phyloP scores from a whole-genome alignment of 2,329 filamentous ascomycete genomes.

The Curvularia eragrostidis region DNA sequence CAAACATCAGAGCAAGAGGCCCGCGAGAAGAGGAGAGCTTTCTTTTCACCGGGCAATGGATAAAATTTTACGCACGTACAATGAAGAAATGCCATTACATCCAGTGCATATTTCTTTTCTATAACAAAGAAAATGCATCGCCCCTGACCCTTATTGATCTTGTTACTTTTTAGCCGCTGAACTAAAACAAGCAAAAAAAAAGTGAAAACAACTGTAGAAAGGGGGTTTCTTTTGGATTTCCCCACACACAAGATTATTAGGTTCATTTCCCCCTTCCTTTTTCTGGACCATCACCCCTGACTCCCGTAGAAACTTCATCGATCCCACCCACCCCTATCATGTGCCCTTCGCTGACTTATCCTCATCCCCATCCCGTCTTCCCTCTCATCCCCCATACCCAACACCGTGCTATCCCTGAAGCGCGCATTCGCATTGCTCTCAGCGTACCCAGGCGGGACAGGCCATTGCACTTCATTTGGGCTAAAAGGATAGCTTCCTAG shows the following conservation, averaged over 20 bases:
- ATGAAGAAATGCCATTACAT: neutral
- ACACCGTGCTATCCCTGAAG: conserved; percentile 18
- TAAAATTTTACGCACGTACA: neutral
- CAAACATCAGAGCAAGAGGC: conserved; percentile 31
- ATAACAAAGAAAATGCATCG: neutral
- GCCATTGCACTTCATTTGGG: conserved; percentile 26
- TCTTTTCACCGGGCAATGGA: conserved; percentile 35
- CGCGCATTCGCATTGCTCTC: conserved; percentile 16
- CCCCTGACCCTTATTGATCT: neutral
- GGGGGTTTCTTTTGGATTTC: neutral
- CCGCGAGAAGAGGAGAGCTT: conserved; percentile 42
- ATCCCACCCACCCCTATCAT: conserved; percentile 20
- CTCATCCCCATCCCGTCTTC: neutral
- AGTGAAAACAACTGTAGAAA: neutral
- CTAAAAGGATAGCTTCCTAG: conserved; percentile 27
- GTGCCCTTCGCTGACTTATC: conserved; percentile 14
- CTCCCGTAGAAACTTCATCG: neutral
- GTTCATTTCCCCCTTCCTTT: neutral
- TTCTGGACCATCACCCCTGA: neutral
- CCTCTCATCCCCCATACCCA: conserved; percentile 5
- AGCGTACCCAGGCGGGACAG: conserved; percentile 27
- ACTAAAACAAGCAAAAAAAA: neutral
- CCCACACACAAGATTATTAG: neutral
- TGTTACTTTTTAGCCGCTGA: neutral
- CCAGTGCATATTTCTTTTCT: neutral